Evolutionary conservation across 1,139 yeast genomes (phyloP), one percentile per base, ranked within the genome.

Genomic region (Lodderomyces parapsilosis): DNA sequence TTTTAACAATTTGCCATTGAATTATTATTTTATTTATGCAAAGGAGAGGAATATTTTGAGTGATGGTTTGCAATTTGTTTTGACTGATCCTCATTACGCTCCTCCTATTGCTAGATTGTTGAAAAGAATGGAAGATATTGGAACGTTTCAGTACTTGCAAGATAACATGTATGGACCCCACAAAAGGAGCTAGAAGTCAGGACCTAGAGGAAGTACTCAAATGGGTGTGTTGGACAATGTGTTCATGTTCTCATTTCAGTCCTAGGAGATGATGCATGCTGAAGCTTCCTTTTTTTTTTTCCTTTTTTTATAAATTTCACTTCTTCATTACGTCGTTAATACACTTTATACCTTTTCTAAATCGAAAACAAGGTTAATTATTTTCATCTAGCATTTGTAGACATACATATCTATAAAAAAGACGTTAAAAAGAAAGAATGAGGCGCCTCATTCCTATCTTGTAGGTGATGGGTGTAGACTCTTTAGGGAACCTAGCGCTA

Each of bases 101-200:
- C 74, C 75, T 2, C 58, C 63, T 5, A 33, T 70, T 24, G 77
- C 68, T 2, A 49, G 47, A 44, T 44, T 72, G 6, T 61, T 72
- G 45, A 52, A 64, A 41, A 59, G 60, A 41, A 53, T 68, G 61
- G 72, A 72, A 41, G 51, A 55, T 35, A 43, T 48, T 13, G 78
- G 77, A 0, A 64, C 57, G 15, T 69, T 49, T 49, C 55, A 60
- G 32, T 62, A 62, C 25, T 49, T 72, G 14, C 68, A 66, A 49
- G 55, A 52, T 30, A 68, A 66, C 39, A 57, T 72, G 45, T 69
- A 57, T 46, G 77, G 78, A 7, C 38, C 38, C 2, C 46, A 40
- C 28, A 62, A 43, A 31, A 40, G 46, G 36, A 15, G 15, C 11
- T 30, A 30, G 33, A 30, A n/a, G 31, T 8, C 10, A n/a, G n/a